Conservation (phyloP, 2,329 filamentous ascomycete species). For the Botrytis hyacinthi region DNA sequence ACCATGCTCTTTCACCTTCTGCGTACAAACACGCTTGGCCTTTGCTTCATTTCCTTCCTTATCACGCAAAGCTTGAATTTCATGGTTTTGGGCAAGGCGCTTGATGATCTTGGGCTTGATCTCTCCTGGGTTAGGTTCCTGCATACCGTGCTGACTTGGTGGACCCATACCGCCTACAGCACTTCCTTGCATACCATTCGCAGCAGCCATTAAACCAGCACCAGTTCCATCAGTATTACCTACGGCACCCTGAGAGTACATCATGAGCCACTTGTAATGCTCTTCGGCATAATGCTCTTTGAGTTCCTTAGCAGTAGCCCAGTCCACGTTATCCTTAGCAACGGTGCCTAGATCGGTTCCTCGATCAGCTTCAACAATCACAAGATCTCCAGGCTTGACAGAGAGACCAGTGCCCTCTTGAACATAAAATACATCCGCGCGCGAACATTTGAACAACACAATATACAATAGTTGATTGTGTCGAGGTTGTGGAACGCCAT, state of each 20-base stretch:
- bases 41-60: constrained; percentile 98
- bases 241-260: constrained; percentile 83
- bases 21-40: constrained; percentile 92
- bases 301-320: constrained; percentile 80
- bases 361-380: constrained; percentile 96
- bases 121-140: constrained; percentile 69
- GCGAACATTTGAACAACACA: constrained; percentile 93
- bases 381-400: constrained; percentile 86
- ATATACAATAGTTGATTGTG: constrained; percentile 76
- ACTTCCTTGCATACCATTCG: constrained; percentile 64
- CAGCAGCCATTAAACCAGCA: constrained; percentile 61
- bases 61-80: constrained; percentile 83
- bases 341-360: constrained; percentile 95
- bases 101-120: constrained; percentile 97
- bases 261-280: constrained; percentile 98
- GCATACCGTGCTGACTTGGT: constrained; percentile 68
- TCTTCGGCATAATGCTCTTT: constrained; percentile 93
- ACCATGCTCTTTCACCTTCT: constrained; percentile 92
- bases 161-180: constrained; percentile 77
- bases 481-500: constrained; percentile 58
- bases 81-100: constrained; percentile 85
- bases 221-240: constrained; percentile 59
- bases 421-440: constrained; percentile 95
- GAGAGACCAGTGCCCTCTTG: constrained; percentile 92
- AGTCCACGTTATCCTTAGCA: constrained; percentile 80